A percentile compares a stretch with the other conserved stretches of the same genome.
These are phyloP conservation scores for Erodium moschatum DNA, from an alignment of 441 rosid species.

Conservation along the genomic window DNA sequence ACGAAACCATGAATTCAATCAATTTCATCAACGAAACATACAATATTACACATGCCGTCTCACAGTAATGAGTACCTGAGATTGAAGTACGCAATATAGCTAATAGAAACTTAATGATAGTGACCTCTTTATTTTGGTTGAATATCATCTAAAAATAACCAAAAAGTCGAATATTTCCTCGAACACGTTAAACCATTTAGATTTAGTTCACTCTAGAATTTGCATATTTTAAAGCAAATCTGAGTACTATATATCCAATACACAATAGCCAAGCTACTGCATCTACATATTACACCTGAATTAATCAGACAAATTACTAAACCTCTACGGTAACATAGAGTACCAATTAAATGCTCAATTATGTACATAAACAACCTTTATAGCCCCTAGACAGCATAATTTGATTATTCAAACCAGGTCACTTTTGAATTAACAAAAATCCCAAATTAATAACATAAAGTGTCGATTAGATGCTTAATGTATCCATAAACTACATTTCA, in stretches of 20 bases:
- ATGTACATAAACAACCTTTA: background rate
- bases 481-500: background rate
- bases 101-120: no score
- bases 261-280: background rate
- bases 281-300: background rate
- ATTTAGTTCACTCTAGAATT: background rate
- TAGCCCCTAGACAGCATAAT: background rate
- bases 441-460: background rate
- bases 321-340: background rate
- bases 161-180: background rate
- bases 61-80: conserved; percentile 33
- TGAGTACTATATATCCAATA: background rate
- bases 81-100: conserved; percentile 27
- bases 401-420: background rate
- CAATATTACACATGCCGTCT: background rate
- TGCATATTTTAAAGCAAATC: background rate
- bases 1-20: background rate
- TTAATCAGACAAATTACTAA: background rate
- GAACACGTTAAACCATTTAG: background rate
- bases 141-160: background rate
- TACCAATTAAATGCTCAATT: background rate
- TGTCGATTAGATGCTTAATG: background rate
- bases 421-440: background rate
- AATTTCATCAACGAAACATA: background rate
- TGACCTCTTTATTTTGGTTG: no score